Base-by-base conservation (phyloP, 495 filamentous ascomycete genomes). In the Aspergillus nidulans region DNA sequence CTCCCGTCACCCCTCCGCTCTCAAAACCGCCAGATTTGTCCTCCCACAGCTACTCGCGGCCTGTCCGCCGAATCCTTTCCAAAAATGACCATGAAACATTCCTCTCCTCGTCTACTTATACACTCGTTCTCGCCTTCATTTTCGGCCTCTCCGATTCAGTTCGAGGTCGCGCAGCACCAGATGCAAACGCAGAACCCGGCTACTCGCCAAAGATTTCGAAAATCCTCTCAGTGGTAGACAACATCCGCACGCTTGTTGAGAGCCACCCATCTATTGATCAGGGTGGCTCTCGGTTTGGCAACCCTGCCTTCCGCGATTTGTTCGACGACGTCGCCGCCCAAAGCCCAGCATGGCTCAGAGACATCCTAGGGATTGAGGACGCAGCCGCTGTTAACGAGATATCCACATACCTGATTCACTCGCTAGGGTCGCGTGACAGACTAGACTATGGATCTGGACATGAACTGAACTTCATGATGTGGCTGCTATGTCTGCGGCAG, bases 371-470 rank as follows among this genome's bases (percentile, higher is more conserved):
- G 3, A 47, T 87, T 21, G 52, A 72, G n/a, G 72, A 80, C 44
- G 48, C 67, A 20, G 76, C 72, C 3, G 85, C 87, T 4, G 77
- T 86, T 25, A 67, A 74, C 1, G 94, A 98, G 67, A 75, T 85
- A 6, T 85, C 85, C 7, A 80, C 85, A 38, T 99, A 99, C 64
- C 77, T 99, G 45, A 71, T 81, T 54, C 81, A 95, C 62, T 86
- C 86, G 1, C 88, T 96, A 45, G 94, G 94, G 43, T 95, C 94
- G 65, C 78, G 85, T 44, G 80, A 83, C 25, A 82, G 94, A n/a
- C 89, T 98, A 58, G 94, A 98, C 73, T 98, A 98, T 70, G 94
- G 94, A 59, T 95, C 90, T 0, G 94, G 94, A 7, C 94, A 98
- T 68, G 94, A 98, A 71, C 79, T 98, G 45, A 96, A 98, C 69